Evolutionary conservation across 1,139 yeast species (phyloP).

Genomic region (Saccharomyces hybrid): DNA sequence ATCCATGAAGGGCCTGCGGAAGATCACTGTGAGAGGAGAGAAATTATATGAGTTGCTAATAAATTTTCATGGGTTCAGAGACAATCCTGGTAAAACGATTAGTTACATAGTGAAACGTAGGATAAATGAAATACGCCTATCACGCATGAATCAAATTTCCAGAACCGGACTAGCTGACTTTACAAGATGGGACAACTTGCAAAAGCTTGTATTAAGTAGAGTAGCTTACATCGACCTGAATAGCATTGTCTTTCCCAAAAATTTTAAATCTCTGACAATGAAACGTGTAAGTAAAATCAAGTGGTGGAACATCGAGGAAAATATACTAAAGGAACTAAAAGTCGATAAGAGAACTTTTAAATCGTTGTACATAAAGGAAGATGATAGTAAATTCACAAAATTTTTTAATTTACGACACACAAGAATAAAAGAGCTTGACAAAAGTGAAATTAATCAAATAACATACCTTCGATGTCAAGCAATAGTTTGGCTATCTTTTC

Average conservation of each 20-base stretch:
- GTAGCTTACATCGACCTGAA: conserved; percentile 22
- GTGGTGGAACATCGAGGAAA: conserved; percentile 24
- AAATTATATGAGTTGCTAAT: conserved; percentile 20
- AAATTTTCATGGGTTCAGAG: conserved; percentile 28
- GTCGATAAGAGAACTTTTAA: background rate
- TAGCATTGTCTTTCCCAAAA: conserved; percentile 18
- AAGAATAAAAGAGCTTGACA: background rate
- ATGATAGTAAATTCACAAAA: background rate
- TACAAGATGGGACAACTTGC: conserved; percentile 26
- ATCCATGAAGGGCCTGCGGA: conserved; percentile 17
- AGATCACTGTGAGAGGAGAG: conserved; percentile 17
- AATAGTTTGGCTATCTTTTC: conserved; percentile 10
- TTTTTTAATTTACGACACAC: background rate
- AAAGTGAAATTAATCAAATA: background rate
- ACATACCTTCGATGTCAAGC: conserved; percentile 8
- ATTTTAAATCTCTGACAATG: conserved; percentile 15
- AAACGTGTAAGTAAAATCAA: conserved; percentile 10
- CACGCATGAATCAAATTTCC: conserved; percentile 12
- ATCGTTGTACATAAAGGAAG: background rate
- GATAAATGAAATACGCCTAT: conserved; percentile 13
- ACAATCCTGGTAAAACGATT: conserved; percentile 26
- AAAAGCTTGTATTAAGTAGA: conserved; percentile 12
- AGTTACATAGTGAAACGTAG: conserved; percentile 20
- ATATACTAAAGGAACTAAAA: background rate
- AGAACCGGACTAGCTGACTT: conserved; percentile 20